These are phyloP conservation scores for Dryadomyces sulphureus DNA, from an alignment of 2,329 filamentous ascomycete species.

Conservation along the genomic window DNA sequence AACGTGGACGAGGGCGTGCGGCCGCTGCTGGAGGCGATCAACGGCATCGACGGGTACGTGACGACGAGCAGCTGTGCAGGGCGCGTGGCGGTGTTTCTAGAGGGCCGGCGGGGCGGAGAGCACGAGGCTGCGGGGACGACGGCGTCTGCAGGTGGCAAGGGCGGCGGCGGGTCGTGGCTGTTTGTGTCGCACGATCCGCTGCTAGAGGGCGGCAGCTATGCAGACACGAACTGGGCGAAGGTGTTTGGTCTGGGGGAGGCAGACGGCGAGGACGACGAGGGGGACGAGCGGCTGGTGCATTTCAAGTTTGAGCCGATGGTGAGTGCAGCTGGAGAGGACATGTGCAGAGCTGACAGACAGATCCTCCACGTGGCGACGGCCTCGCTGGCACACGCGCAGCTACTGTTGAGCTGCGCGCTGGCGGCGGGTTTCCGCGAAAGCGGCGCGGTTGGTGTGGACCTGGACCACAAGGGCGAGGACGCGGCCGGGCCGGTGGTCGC, in stretches of 20 bases:
- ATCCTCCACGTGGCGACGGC: slow-evolving; percentile 79
- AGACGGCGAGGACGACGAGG: slow-evolving; percentile 12
- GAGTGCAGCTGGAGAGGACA: no score
- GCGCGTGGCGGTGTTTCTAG: slow-evolving; percentile 73
- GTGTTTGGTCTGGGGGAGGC: slow-evolving; percentile 26
- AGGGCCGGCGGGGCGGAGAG: slow-evolving; percentile 44
- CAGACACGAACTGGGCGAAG: slow-evolving; percentile 11
- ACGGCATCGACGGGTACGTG: slow-evolving; percentile 57
- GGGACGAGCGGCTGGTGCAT: slow-evolving; percentile 39
- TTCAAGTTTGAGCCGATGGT: slow-evolving; percentile 96
- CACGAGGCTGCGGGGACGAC: slow-evolving; percentile 12
- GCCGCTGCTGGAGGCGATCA: slow-evolving; percentile 65
- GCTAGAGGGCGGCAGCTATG: slow-evolving; percentile 11
- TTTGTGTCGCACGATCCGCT: slow-evolving; percentile 76
- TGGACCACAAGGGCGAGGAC: slow-evolving; percentile 1
- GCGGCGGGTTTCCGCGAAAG: slow-evolving; percentile 82
- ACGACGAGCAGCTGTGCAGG: slow-evolving; percentile 92
- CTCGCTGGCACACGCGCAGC: slow-evolving; percentile 59
- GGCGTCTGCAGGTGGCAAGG: slow-evolving; percentile 67
- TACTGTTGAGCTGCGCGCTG: slow-evolving; percentile 59
- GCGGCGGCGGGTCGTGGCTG: slow-evolving; percentile 69
- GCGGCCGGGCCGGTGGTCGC: slow-evolving; percentile 52
- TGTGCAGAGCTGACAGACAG: slow-evolving; percentile 32
- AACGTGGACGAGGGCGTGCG: slow-evolving; percentile 68
- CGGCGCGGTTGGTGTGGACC: slow-evolving; percentile 55